These are phyloP conservation scores for Lachnellula hyalina DNA, from an alignment of 2,329 filamentous ascomycete species.

Conservation along the genomic window DNA sequence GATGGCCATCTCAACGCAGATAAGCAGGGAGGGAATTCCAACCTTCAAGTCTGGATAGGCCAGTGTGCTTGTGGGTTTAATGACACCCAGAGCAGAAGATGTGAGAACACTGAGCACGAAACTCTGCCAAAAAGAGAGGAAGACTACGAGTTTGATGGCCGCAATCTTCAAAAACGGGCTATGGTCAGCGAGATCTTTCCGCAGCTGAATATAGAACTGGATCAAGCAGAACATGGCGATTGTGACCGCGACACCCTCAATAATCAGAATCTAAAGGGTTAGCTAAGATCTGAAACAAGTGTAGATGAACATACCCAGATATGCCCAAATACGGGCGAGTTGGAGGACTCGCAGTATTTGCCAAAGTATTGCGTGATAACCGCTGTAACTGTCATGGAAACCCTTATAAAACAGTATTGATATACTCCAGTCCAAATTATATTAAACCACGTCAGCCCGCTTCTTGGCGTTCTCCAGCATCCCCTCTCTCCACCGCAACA, in stretches of 20 bases:
- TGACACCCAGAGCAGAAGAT: conserved; percentile 45
- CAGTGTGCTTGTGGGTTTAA: conserved; percentile 57
- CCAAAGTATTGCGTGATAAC: conserved; percentile 65
- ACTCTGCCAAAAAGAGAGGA: conserved; percentile 84
- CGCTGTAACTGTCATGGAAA: conserved; percentile 73
- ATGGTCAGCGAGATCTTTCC: conserved; percentile 61
- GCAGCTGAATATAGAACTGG: conserved; percentile 79
- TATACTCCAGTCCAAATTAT: conserved; percentile 78
- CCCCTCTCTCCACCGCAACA: conserved; percentile 66
- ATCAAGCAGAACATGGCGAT: conserved; percentile 87
- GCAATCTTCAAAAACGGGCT: conserved; percentile 73
- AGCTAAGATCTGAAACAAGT: background rate
- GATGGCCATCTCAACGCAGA: conserved; percentile 80
- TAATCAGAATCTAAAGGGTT: conserved; percentile 49
- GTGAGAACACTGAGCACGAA: conserved; percentile 57
- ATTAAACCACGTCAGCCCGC: conserved; percentile 87
- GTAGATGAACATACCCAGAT: conserved; percentile 59
- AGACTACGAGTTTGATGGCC: conserved; percentile 87
- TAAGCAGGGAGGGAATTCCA: conserved; percentile 70
- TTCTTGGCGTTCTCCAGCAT: conserved; percentile 67
- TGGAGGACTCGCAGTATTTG: conserved; percentile 72
- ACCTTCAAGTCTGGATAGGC: conserved; percentile 73
- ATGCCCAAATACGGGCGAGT: conserved; percentile 74
- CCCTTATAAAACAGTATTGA: conserved; percentile 79
- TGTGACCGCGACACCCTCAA: conserved; percentile 67